These are phyloP conservation scores for Ajuga chamaepitys DNA, from an alignment of 257 asterid species.

Conservation along the genomic window DNA sequence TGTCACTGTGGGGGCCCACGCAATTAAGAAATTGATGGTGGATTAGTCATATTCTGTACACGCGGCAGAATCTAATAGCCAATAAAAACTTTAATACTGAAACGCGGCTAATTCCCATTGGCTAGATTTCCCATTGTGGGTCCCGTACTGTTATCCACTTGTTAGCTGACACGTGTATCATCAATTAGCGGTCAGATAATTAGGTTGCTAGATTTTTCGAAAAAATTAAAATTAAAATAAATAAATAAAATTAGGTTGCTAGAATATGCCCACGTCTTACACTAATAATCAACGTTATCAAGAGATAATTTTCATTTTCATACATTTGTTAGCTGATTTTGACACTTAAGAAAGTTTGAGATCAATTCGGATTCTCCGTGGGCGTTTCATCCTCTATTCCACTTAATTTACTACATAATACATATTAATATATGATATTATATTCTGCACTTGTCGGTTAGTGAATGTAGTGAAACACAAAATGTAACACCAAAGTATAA, in stretches of 20 bases:
- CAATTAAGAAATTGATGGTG: slow-evolving; percentile 23
- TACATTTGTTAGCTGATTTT: slow-evolving; percentile 16
- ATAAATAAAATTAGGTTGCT: slow-evolving; percentile 20
- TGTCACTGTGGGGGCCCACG: slow-evolving; percentile 18
- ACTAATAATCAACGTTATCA: slow-evolving; percentile 32
- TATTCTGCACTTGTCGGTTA: too few species aligned
- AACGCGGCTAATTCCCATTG: slow-evolving; percentile 20
- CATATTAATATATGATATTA: too few species aligned
- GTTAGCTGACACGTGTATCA: slow-evolving; percentile 34
- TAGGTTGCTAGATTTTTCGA: slow-evolving; percentile 19
- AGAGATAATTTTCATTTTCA: slow-evolving; percentile 7
- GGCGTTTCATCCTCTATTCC: too few species aligned
- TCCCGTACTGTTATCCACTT: slow-evolving; percentile 3
- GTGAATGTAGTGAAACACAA: too few species aligned
- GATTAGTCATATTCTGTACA: slow-evolving; percentile 28
- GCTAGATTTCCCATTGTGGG: background rate
- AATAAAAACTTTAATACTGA: background rate
- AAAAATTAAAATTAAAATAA: too few species aligned
- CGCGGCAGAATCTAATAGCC: slow-evolving; percentile 24
- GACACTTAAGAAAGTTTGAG: slow-evolving; percentile 19
- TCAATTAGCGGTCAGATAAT: background rate
- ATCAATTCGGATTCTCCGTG: too few species aligned
- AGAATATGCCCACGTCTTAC: slow-evolving; percentile 31
- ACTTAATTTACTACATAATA: too few species aligned
- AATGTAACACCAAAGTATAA: too few species aligned